A percentile compares a stretch with the other conserved stretches of the same genome.
Evolutionary conservation across 1,139 yeast species (phyloP).

Genomic region (Hansenula anomala): DNA sequence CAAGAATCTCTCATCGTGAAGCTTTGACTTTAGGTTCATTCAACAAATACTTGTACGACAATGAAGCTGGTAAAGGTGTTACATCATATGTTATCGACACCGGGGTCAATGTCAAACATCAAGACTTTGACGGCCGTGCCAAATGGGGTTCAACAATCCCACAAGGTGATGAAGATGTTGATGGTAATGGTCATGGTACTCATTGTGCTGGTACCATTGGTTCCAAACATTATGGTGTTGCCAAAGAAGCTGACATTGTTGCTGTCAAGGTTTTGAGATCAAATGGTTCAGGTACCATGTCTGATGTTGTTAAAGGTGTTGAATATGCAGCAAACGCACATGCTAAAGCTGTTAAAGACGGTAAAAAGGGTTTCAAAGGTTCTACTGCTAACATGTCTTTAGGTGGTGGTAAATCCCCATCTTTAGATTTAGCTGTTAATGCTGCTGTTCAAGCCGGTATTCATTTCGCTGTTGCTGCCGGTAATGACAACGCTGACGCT

Average conservation of each 20-base stretch:
- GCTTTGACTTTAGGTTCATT: constrained; percentile 70
- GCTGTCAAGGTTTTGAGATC: constrained; percentile 77
- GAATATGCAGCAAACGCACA: constrained; percentile 72
- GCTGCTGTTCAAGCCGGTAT: constrained; percentile 81
- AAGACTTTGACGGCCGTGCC: constrained; percentile 90
- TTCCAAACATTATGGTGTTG: constrained; percentile 70
- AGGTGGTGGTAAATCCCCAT: constrained; percentile 83
- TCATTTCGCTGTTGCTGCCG: constrained; percentile 86
- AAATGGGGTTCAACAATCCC: constrained; percentile 92
- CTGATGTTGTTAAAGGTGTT: constrained; percentile 78
- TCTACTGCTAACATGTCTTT: constrained; percentile 89
- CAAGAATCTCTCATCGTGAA: constrained; percentile 89
- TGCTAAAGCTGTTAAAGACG: constrained; percentile 47
- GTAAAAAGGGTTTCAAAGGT: constrained; percentile 68
- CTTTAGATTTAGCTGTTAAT: constrained; percentile 76
- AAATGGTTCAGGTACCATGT: constrained; percentile 76
- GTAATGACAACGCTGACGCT: constrained; percentile 83
- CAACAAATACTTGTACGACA: constrained; percentile 82
- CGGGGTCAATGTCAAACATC: constrained; percentile 78
- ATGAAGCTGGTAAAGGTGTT: constrained; percentile 87
- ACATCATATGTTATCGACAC: constrained; percentile 89
- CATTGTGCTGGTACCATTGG: constrained; percentile 88
- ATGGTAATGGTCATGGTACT: constrained; percentile 90
- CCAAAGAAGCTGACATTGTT: constrained; percentile 68
- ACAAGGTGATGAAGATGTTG: constrained; percentile 71